Conservation (phyloP, 257 asterid species). For the Solanum chilense region DNA sequence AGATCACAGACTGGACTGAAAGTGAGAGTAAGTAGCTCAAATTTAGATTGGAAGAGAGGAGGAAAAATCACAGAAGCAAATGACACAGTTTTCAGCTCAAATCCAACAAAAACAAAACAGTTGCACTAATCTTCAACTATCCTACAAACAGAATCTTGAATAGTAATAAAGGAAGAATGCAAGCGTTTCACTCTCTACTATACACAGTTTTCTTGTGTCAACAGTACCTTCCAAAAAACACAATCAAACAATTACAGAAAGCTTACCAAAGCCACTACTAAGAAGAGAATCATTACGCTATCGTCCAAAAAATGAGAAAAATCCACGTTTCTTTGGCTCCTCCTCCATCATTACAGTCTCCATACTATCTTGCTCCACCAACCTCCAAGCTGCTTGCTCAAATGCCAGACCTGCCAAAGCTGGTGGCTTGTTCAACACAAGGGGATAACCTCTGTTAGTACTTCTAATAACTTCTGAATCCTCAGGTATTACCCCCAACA, state of each 20-base stretch:
- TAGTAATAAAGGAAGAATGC: constrained; percentile 11
- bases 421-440: constrained; percentile 91
- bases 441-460: constrained; percentile 77
- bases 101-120: not conserved
- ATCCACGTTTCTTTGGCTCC: constrained; percentile 87
- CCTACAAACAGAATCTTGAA: not conserved
- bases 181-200: constrained; percentile 21
- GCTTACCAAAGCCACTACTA: not conserved
- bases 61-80: not conserved
- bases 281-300: constrained; percentile 5
- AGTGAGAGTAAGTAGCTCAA: not conserved
- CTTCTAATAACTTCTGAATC: constrained; percentile 92
- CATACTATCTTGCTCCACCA: constrained; percentile 99
- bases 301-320: constrained; percentile 87
- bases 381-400: constrained; percentile 97
- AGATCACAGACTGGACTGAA: not conserved
- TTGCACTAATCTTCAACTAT: not conserved
- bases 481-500: constrained; percentile 88
- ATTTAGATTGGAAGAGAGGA: not conserved
- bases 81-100: constrained; percentile 1
- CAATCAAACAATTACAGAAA: not conserved
- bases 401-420: constrained; percentile 90
- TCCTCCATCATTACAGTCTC: constrained; percentile 93
- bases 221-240: not conserved
- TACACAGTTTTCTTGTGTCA: constrained; percentile 15